Evolutionary conservation across 192 early-diverging fungal species (phyloP), one percentile per base, ranked within the genome.

Genomic region (Geosiphon pyriformis): DNA sequence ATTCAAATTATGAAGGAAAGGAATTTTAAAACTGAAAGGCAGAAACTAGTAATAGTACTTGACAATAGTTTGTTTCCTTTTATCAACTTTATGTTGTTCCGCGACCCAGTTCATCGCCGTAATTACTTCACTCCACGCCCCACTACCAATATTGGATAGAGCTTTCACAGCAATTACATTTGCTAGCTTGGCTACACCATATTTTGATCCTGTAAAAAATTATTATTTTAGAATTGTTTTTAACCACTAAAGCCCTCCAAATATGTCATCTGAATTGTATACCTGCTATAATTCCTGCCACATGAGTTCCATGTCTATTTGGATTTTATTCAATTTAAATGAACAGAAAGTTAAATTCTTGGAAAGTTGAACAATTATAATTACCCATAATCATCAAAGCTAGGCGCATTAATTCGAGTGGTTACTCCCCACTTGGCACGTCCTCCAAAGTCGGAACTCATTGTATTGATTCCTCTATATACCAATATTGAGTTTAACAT

Each of bases 201-300:
- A 82, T 1, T 35, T 74, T 35, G 55, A 70, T 53, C 72, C 57
- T 42, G 15, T 42, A 42, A 10, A 42, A 42, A 42, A 10, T 10
- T 42, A 42, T 83, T 59, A 83, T 74, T 51, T 68, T 68, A 6
- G 69, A 57, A 10, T 67, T 72, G n/a, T 76, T 78, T n/a, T 79
- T 75, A 58, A 80, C 72, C 73, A 91, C 88, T 61, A 77, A n/a
- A n/a, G n/a, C n/a, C n/a, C n/a, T n/a, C n/a, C n/a, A n/a, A 17
- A 54, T 18, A 26, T 66, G 60, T 34, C 57, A 59, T 23, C 67
- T 20, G 29, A 26, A n/a, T 42, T 61, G 26, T 63, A 51, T 29
- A 89, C 90, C 92, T 7, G 87, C 92, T 72, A 95, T 88, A 2
- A 90, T 90, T 37, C 92, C 92, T 1, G 93, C 90, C 47, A 85